Conservation (phyloP, 495 filamentous ascomycete species). For the Aspergillus bridgeri region DNA sequence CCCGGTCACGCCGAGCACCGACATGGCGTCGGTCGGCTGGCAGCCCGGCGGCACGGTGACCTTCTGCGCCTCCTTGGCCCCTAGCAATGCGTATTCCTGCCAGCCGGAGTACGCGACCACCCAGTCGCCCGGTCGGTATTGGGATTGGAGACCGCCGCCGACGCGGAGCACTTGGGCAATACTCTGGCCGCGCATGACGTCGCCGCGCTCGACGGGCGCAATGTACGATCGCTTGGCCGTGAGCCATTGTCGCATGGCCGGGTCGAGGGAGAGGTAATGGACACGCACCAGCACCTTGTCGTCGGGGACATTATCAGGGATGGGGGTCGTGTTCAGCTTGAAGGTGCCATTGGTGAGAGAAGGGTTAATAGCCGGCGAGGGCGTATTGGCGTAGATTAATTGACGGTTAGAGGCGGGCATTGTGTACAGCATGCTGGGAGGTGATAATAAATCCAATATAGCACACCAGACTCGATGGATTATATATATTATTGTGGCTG, state of each 20-base stretch:
- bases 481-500: too few species aligned
- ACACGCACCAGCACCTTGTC: conserved; percentile 63
- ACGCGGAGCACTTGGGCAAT: conserved; percentile 53
- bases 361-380: conserved; percentile 39
- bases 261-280: conserved; percentile 73
- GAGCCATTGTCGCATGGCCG: conserved; percentile 79
- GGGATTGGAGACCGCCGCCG: conserved; percentile 30
- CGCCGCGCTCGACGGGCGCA: conserved; percentile 61
- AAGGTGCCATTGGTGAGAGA: conserved; percentile 49
- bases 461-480: too few species aligned
- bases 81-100: conserved; percentile 58
- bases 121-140: conserved; percentile 51
- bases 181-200: conserved; percentile 62
- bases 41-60: conserved; percentile 45
- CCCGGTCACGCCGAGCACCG: conserved; percentile 56
- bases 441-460: too few species aligned
- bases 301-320: conserved; percentile 45
- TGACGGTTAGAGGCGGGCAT: conserved; percentile 40
- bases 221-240: conserved; percentile 63
- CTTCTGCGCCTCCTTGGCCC: conserved; percentile 41
- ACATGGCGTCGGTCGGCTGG: conserved; percentile 55
- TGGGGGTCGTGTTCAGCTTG: conserved; percentile 45
- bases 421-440: background rate
- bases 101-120: conserved; percentile 53
- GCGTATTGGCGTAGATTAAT: conserved; percentile 40